Conservation (phyloP, 129 eudicot genomes). For the Helichrysum umbraculigerum region DNA sequence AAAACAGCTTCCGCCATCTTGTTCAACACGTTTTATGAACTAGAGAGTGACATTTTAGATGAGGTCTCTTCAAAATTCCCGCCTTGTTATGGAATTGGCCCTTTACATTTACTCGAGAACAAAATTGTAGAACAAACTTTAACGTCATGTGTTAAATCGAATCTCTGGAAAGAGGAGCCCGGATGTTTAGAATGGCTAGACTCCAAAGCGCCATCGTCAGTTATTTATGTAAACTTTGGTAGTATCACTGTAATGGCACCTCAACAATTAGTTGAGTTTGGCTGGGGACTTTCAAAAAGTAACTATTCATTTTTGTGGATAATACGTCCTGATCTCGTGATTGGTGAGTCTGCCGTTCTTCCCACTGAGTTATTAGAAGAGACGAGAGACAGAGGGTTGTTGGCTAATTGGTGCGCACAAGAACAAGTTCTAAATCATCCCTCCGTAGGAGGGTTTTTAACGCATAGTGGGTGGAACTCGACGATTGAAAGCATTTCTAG, state of each 20-base stretch:
- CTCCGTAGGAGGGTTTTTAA: constrained; percentile 21
- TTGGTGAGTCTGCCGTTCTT: constrained; percentile 11
- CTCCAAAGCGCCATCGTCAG: constrained; percentile 28
- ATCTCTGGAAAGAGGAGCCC: constrained; percentile 57
- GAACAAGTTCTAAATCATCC: background rate
- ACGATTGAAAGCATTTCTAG: background rate
- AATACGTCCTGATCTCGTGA: background rate
- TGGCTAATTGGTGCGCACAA: constrained; percentile 32
- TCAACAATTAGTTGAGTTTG: constrained; percentile 48
- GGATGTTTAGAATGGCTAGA: constrained; percentile 53
- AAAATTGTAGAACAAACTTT: constrained; percentile 15
- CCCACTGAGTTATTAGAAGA: constrained; percentile 15
- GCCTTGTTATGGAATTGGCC: constrained; percentile 44
- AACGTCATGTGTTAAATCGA: constrained; percentile 35
- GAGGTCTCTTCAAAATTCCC: constrained; percentile 25
- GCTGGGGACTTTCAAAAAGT: constrained; percentile 65
- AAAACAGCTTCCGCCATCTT: constrained; percentile 31
- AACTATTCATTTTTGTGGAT: constrained; percentile 34
- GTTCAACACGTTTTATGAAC: constrained; percentile 50
- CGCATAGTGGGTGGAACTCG: constrained; percentile 28
- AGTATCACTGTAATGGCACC: constrained; percentile 24
- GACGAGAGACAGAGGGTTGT: constrained; percentile 17
- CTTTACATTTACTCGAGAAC: constrained; percentile 36
- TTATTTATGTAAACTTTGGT: background rate
- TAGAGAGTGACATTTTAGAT: constrained; percentile 36